These are phyloP conservation scores for Erodium maritimum DNA, from an alignment of 345 rosid species.

Conservation along the genomic window DNA sequence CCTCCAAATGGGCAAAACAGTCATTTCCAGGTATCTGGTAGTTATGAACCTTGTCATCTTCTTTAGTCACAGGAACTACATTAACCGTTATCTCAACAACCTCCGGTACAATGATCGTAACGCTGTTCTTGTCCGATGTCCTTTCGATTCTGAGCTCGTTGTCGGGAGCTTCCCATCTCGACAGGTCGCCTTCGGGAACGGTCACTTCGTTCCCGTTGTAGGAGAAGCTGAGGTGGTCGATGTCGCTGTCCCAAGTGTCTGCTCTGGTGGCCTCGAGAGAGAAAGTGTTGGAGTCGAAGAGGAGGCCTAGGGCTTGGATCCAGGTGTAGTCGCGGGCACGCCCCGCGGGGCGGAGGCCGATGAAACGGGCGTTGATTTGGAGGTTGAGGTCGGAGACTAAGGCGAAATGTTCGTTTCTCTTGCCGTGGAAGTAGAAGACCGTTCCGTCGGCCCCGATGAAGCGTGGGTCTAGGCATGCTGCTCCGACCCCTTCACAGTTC, in stretches of 20 bases:
- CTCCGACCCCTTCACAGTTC: slow-evolving; percentile 29
- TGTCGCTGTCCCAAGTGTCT: neutral
- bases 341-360: slow-evolving; percentile 40
- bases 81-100: neutral
- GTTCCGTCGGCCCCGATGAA: slow-evolving; percentile 55
- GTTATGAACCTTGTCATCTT: neutral
- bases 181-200: neutral
- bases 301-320: slow-evolving; percentile 52
- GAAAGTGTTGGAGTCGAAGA: slow-evolving; percentile 21
- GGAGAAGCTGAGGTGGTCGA: neutral
- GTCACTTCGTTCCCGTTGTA: neutral
- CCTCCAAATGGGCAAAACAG: slow-evolving; percentile 1
- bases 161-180: neutral
- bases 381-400: slow-evolving; percentile 39
- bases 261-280: neutral
- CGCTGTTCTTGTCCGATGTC: neutral
- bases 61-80: neutral
- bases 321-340: slow-evolving; percentile 50
- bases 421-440: no score
- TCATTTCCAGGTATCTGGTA: neutral
- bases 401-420: slow-evolving; percentile 39
- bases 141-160: neutral
- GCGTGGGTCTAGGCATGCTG: slow-evolving; percentile 53
- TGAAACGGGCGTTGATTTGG: slow-evolving; percentile 56
- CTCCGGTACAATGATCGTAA: neutral